Evolutionary conservation across 495 filamentous ascomycete genomes (phyloP).

Genomic region (Chaetomidium leptoderma): DNA sequence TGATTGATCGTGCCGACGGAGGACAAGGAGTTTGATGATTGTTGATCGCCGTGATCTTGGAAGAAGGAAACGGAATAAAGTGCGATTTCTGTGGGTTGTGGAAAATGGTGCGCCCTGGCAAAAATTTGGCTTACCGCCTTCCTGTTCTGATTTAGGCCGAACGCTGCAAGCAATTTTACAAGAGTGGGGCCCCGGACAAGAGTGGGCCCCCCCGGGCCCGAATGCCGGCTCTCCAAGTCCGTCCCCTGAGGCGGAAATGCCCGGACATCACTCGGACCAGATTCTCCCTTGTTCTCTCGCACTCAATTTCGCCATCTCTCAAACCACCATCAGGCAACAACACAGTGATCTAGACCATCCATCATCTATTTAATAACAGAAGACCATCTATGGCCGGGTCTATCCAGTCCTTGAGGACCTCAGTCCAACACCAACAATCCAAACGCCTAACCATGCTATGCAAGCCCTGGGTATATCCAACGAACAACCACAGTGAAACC

Average conservation of each 20-base stretch:
- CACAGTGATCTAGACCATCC: background rate
- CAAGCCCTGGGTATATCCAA: slow-evolving; percentile 21
- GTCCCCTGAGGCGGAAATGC: too few relatives aligned
- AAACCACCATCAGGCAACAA: background rate
- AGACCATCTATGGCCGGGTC: background rate
- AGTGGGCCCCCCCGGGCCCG: too few relatives aligned
- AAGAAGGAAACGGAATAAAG: slow-evolving; percentile 16
- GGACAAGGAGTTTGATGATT: slow-evolving; percentile 29
- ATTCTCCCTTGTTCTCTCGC: too few relatives aligned
- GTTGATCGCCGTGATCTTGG: slow-evolving; percentile 36
- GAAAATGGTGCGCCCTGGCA: slow-evolving; percentile 24
- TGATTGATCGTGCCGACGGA: slow-evolving; percentile 33
- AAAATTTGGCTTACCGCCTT: slow-evolving; percentile 23
- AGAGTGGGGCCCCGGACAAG: background rate
- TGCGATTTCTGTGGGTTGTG: slow-evolving; percentile 18
- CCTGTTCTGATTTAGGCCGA: background rate
- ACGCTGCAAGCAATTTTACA: background rate
- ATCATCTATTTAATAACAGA: background rate
- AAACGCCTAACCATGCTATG: slow-evolving; percentile 12
- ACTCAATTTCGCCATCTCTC: background rate
- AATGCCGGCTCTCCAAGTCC: too few relatives aligned
- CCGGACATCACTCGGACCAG: too few relatives aligned
- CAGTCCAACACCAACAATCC: background rate
- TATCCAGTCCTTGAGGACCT: background rate
- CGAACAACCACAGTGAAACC: background rate